phyloP scores from a whole-genome alignment of 2,329 filamentous ascomycete species.

The Penicillium rolfsii region DNA sequence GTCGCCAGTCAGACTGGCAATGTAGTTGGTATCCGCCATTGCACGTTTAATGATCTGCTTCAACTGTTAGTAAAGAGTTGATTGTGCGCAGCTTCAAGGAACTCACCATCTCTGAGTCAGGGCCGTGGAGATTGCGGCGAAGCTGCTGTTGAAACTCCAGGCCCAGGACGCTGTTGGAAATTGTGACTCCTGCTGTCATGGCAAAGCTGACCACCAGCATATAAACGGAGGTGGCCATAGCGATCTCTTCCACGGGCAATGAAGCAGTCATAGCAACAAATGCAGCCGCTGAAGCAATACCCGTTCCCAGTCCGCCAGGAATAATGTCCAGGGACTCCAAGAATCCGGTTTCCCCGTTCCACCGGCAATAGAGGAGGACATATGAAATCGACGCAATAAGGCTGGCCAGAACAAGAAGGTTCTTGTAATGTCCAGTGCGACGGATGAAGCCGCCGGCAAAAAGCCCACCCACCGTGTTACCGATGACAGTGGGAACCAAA shows the following conservation, averaged over 20 bases:
- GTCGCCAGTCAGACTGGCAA: constrained; percentile 35
- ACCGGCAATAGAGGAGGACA: constrained; percentile 56
- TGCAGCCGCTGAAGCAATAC: constrained; percentile 50
- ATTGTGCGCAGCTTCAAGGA: too few relatives aligned
- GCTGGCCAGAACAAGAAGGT: constrained; percentile 56
- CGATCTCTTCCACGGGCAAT: constrained; percentile 51
- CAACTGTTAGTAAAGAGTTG: constrained; percentile 3
- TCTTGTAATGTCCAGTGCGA: constrained; percentile 63
- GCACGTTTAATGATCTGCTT: constrained; percentile 49
- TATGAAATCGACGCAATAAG: constrained; percentile 57
- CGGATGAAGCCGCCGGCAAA: constrained; percentile 62
- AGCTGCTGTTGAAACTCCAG: constrained; percentile 40
- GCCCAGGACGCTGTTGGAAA: constrained; percentile 44
- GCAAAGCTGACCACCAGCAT: constrained; percentile 53
- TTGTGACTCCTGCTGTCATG: constrained; percentile 45
- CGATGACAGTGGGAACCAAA: constrained; percentile 68
- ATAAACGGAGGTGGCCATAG: constrained; percentile 54
- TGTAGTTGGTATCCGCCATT: constrained; percentile 46
- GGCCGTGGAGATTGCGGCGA: constrained; percentile 34
- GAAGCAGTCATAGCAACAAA: constrained; percentile 57
- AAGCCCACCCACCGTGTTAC: constrained; percentile 67
- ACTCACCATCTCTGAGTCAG: constrained; percentile 29
- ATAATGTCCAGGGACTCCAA: constrained; percentile 63
- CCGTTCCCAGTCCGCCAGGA: constrained; percentile 58
- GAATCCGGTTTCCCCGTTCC: constrained; percentile 62